Percentiles rank a stretch among this genome's conserved stretches.
phyloP scores from a whole-genome alignment of 495 filamentous ascomycete genomes.

The Penicillium psychrofluorescens region DNA sequence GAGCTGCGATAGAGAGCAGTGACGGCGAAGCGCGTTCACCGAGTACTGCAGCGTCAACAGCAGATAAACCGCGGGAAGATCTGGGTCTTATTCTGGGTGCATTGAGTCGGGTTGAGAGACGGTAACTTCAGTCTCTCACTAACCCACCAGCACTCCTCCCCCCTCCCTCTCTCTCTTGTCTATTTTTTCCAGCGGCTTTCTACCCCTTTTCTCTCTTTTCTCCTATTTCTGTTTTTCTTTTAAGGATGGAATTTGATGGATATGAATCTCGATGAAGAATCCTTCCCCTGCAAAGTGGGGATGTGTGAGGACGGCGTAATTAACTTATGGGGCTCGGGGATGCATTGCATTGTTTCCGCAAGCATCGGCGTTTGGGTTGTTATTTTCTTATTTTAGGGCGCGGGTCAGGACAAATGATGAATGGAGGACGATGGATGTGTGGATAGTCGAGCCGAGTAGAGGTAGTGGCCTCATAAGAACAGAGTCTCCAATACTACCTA shows the following conservation, averaged over 20 bases:
- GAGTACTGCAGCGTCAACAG: too few relatives aligned
- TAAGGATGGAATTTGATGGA: constrained; percentile 1
- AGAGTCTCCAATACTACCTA: too few relatives aligned
- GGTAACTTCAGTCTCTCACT: constrained; percentile 9
- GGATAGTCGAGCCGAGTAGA: too few relatives aligned
- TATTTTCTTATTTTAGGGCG: background rate
- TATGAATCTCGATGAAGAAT: constrained; percentile 5
- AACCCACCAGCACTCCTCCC: background rate
- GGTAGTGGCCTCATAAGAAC: too few relatives aligned
- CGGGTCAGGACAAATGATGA: too few relatives aligned
- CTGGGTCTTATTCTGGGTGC: constrained; percentile 37
- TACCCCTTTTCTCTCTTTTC: background rate
- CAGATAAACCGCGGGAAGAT: constrained; percentile 24
- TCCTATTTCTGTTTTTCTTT: background rate
- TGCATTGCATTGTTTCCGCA: constrained; percentile 13
- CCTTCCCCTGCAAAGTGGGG: too few relatives aligned
- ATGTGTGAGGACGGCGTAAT: too few relatives aligned
- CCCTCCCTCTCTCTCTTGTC: background rate
- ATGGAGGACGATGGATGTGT: too few relatives aligned
- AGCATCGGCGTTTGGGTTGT: constrained; percentile 13
- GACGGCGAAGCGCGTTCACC: constrained; percentile 2
- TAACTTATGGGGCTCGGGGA: constrained; percentile 1
- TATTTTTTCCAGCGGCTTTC: background rate
- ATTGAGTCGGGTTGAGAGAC: constrained; percentile 36
- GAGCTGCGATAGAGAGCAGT: constrained; percentile 19